Evolutionary conservation across 225 moss, liverwort and hornwort species (phyloP), one percentile per base, ranked within the genome.

Genomic region (Rhytidiadelphus loreus): DNA sequence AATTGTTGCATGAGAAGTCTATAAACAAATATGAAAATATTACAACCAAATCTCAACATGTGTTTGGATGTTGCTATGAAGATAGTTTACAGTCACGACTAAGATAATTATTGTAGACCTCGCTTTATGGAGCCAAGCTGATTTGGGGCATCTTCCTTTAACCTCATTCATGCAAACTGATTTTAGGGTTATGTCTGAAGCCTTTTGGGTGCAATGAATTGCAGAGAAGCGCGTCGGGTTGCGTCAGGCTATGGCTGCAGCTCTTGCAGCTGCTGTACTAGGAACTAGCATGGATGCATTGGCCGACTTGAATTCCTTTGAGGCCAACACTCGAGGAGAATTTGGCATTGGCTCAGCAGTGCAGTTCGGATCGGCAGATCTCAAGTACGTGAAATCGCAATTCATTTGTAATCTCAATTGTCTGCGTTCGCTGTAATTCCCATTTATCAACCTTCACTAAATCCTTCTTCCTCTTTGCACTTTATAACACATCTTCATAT

Each of bases 311-410:
- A 99, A 99, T 89, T 88, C 92, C 56, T 96, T 96, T 48, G 99
- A 99, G 93, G 99, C 97, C 84, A 96, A 97, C 86, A 99, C 96
- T 29, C 93, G 99, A 46, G 99, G 99, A 79, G 99, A 99, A 68
- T 99, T 99, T 32, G 99, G 99, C 66, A 95, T 99, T 81, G 99
- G 99, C 80, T 99, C 99, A 37, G 99, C 99, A 87, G 99, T 95
- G 77, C 99, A 99, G 74, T 99, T 94, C 81, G 99, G 99, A 48
- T 99, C 99, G 57, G 97, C 97, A 50, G 99, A 99, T 92, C 90
- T 99, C 35, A 99, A 96, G 99, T 97, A 66, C 77, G 93, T 87
- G 37, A 63, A 30, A 66, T 86, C 48, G 56, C 82, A 32, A 29
- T 44, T 19, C 25, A 70, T 29, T 25, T 32, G 24, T 22, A 32